Evolutionary conservation across 2,329 filamentous ascomycete species (phyloP), one percentile per base, ranked within the genome.

Genomic region (Pseudocercospora crystallina): DNA sequence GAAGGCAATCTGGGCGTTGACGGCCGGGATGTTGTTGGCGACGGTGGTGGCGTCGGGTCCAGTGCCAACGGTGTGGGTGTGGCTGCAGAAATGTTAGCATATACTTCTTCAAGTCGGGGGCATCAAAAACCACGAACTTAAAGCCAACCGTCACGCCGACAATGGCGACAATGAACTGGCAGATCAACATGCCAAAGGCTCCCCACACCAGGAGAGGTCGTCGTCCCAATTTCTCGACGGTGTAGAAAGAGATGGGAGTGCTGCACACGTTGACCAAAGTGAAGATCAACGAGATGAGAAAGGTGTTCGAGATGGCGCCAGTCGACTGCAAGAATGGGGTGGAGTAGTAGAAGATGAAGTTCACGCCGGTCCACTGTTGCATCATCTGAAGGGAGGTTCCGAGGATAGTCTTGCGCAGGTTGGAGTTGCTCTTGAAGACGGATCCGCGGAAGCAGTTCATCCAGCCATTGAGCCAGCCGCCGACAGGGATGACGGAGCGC

Each of bases 261-360:
- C 88, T 92, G 73, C 74, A 80, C 56, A 94, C 88, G 75, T 95
- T 95, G 77, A 95, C 88, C 47, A 94, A 80, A 57, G 87, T 94
- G 71, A 89, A 92, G 75, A 95, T 81, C 67, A 95, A 79, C 51
- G 85, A 87, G 68, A 94, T 90, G 62, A 95, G 71, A 81, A 95
- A 95, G 37, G 82, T 78, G 77, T 95, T 86, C 55, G 68, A 61
- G 64, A 95, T 89, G 63, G 87, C 86, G 60, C 86, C 86, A 29
- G 87, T 85, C 17, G 84, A 83, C 73, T 87, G 73, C 75, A 95
- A 87, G 83, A 95, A 95, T 53, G 87, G 83, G 31, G 88, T 90
- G 32, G 87, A 89, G 76, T 72, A 76, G 58, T 72, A 71, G 78
- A 91, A 94, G 78, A 94, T 89, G 74, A 92, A 95, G 80, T 95